Conservation (phyloP, 257 asterid genomes). For the Solanum pennellii region DNA sequence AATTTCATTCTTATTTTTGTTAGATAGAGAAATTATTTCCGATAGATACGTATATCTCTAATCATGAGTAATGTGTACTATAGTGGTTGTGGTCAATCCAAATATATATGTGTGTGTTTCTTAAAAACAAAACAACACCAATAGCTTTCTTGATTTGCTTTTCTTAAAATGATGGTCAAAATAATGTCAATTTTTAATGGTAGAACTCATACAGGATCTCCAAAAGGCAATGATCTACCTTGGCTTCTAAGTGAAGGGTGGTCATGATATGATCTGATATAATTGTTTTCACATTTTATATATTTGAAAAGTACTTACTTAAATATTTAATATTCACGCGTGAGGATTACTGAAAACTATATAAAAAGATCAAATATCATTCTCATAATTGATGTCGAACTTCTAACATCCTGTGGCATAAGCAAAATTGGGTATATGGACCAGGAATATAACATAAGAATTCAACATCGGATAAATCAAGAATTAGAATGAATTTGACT, state of each 20-base stretch:
- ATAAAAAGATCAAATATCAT: background rate
- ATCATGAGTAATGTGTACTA: background rate
- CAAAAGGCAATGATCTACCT: constrained; percentile 8
- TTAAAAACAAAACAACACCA: too few relatives aligned
- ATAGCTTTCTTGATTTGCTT: background rate
- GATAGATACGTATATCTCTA: background rate
- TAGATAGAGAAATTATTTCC: accelerated
- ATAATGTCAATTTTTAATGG: background rate
- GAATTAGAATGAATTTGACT: background rate
- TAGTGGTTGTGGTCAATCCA: background rate
- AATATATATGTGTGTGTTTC: background rate
- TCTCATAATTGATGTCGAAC: background rate
- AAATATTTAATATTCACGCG: background rate
- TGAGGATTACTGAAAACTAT: background rate
- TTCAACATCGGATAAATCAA: background rate
- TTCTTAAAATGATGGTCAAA: background rate
- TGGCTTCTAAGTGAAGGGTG: constrained; percentile 22
- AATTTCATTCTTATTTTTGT: background rate
- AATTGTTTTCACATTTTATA: constrained; percentile 1
- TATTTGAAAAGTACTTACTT: background rate
- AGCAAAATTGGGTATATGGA: background rate
- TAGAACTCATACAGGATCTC: background rate
- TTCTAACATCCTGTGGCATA: background rate
- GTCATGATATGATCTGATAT: constrained; percentile 11
- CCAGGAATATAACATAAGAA: background rate